Evolutionary conservation across 108 stramenopile species (phyloP), one percentile per base, ranked within the genome.

Genomic region (Nitzschia sp.): DNA sequence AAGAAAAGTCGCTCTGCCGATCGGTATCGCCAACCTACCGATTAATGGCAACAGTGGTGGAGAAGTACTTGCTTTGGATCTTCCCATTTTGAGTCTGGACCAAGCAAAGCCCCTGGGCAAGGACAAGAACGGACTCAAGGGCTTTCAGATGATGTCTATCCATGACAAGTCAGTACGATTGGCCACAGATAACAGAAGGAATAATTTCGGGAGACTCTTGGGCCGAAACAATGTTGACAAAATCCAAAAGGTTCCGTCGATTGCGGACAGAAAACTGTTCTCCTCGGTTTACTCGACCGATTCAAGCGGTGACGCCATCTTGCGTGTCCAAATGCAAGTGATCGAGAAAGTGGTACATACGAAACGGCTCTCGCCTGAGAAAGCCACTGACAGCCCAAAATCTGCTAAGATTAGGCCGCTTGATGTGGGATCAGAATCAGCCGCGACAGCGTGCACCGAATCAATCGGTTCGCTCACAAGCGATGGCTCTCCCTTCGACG

Each of bases 301-400:
- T 69, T n/a, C 58, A 0, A 57, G 3, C 6, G 75, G 75, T 5
- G 75, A 69, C 69, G 75, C 75, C 1, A 64, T 76, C 17, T 23
- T 76, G 29, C 60, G 75, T 6, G 45, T 76, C 8, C 41, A 58
- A 28, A 45, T 69, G 21, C 57, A 69, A 32, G 26, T 69, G 47
- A 65, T 50, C 19, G 48, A 50, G 48, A 50, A 50, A 21, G 21
- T 4, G 9, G 4, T 50, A n/a, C 48, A 8, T 13, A 41, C 38
- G 13, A 41, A 41, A 13, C 9, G 38, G 6, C 38, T 13, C 38
- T 9, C 38, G 38, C 38, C n/a, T n/a, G n/a, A n/a, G n/a, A n/a
- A n/a, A n/a, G n/a, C n/a, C n/a, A n/a, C n/a, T n/a, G n/a, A n/a
- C n/a, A n/a, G n/a, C n/a, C n/a, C n/a, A n/a, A n/a, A n/a, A n/a